phyloP scores from a whole-genome alignment of 139 green algal genomes.

The Zygnema cylindricum region DNA sequence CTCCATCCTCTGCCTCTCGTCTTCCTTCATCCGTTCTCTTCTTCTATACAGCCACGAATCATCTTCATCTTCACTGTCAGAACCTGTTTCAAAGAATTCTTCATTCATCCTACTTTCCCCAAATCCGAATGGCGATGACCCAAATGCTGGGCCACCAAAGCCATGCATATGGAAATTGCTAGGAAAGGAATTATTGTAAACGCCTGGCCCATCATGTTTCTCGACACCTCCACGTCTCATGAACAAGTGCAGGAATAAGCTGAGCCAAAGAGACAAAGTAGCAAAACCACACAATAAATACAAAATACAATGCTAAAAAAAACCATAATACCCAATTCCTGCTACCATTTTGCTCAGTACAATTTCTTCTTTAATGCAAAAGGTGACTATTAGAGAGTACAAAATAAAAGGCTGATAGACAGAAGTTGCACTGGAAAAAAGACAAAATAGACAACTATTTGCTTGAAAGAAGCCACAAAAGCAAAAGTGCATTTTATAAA shows the following conservation, averaged over 20 bases:
- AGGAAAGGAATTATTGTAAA: neutral
- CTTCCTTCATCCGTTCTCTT: constrained; percentile 31
- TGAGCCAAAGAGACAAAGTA: neutral
- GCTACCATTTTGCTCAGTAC: no score
- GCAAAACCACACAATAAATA: no score
- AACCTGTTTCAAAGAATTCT: neutral
- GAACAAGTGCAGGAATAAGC: neutral
- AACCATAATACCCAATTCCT: no score
- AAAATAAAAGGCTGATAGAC: no score
- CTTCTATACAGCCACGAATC: constrained; percentile 32
- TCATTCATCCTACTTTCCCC: neutral
- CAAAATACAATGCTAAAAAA: no score
- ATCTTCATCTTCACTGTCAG: constrained; percentile 37
- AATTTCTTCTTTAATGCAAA: no score
- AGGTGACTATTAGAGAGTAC: no score
- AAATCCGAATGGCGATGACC: constrained; percentile 1
- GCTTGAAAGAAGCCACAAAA: no score
- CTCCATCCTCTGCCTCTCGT: constrained; percentile 22
- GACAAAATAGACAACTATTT: no score
- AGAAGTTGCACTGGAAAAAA: no score
- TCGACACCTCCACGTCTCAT: neutral
- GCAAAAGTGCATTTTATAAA: no score
- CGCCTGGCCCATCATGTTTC: neutral
- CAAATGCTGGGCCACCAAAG: constrained; percentile 15
- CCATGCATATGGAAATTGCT: constrained; percentile 6